Conservation (phyloP, 768 basidiomycete species). For the Coprinopsis marcescibilis region DNA sequence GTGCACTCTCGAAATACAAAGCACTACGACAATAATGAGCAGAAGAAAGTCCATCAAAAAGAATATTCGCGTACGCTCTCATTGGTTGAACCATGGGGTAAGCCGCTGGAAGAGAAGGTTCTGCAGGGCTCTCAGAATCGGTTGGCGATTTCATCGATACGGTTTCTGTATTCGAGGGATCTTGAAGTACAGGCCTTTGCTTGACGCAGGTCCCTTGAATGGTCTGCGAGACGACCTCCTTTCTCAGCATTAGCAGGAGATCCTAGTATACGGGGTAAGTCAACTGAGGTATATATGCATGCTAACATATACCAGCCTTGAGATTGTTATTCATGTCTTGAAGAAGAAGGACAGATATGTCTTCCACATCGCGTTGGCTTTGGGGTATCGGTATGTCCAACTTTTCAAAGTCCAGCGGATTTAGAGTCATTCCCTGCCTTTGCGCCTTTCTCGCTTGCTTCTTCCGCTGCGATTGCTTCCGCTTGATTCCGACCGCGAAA, state of each 20-base stretch:
- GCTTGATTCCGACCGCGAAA: neutral
- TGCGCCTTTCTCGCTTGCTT: constrained; percentile 1
- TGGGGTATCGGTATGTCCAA: neutral
- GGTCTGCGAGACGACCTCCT: no score
- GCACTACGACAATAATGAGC: constrained; percentile 26
- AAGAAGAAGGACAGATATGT: neutral
- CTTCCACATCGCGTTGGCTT: neutral
- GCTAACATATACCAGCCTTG: neutral
- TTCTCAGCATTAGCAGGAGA: no score
- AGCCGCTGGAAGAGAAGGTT: constrained; percentile 13
- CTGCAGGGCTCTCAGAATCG: neutral
- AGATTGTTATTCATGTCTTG: neutral
- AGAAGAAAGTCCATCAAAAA: neutral
- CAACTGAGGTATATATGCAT: no score
- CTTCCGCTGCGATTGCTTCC: constrained; percentile 1
- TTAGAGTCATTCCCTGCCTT: neutral
- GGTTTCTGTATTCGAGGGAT: no score
- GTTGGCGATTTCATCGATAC: neutral
- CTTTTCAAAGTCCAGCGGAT: neutral
- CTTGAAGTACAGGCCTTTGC: no score
- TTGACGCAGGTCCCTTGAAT: no score
- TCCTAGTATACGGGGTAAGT: no score
- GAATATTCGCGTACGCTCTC: constrained; percentile 38
- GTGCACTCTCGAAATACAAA: constrained; percentile 50
- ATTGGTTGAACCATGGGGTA: constrained; percentile 47